These are phyloP conservation scores for Linum usitatissimum DNA, from an alignment of 345 rosid genomes.

Conservation along the genomic window DNA sequence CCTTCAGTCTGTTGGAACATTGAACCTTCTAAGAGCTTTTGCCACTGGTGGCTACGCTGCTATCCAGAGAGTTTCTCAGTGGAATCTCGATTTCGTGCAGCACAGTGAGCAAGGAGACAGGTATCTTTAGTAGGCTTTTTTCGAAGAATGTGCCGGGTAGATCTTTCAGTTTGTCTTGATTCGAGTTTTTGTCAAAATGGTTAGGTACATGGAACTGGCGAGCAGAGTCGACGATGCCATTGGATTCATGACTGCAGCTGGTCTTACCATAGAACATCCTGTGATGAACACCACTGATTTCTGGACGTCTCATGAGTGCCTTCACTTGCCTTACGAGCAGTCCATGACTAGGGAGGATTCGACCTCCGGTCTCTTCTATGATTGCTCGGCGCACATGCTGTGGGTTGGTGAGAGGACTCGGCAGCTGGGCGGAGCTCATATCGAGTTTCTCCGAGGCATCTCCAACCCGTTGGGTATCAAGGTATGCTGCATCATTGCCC, in stretches of 20 bases:
- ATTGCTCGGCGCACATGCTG: slow-evolving; percentile 60
- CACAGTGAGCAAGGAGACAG: slow-evolving; percentile 70
- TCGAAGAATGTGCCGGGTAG: too few relatives aligned
- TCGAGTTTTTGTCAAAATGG: too few relatives aligned
- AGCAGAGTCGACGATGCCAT: slow-evolving; percentile 58
- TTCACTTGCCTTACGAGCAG: slow-evolving; percentile 54
- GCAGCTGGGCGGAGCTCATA: slow-evolving; percentile 61
- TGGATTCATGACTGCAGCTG: slow-evolving; percentile 68
- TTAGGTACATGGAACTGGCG: slow-evolving; percentile 45
- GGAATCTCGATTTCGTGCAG: slow-evolving; percentile 58
- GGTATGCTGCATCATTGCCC: slow-evolving; percentile 2
- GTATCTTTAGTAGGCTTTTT: slow-evolving; percentile 1
- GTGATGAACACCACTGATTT: slow-evolving; percentile 48
- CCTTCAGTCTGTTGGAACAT: slow-evolving; percentile 46
- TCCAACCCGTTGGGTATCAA: slow-evolving; percentile 53
- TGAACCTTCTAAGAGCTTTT: slow-evolving; percentile 58
- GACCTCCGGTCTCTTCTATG: slow-evolving; percentile 54
- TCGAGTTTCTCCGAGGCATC: slow-evolving; percentile 52
- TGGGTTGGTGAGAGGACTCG: slow-evolving; percentile 74
- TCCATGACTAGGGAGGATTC: slow-evolving; percentile 67
- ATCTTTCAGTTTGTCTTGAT: background rate
- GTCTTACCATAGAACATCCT: slow-evolving; percentile 47
- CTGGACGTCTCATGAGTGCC: slow-evolving; percentile 66
- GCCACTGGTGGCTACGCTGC: slow-evolving; percentile 73
- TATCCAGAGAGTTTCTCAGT: slow-evolving; percentile 51